Base-by-base conservation (phyloP, 1,284 basidiomycete species). In the Laetiporus sulphureus region DNA sequence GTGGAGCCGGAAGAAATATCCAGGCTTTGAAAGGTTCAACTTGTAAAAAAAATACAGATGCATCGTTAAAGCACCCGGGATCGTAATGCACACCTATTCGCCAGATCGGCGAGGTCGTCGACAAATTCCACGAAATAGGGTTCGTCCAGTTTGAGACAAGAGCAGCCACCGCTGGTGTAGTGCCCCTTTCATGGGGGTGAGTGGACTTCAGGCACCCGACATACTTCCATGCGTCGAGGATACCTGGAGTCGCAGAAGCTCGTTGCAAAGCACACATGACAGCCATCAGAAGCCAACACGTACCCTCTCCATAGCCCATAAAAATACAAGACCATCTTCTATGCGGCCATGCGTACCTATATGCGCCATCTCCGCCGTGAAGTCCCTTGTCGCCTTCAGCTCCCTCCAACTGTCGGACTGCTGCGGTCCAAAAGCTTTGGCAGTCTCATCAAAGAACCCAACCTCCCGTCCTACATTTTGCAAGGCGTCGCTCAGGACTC, bases 301-400 rank as follows among this genome's bases (percentile, higher is more conserved):
- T 45, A 80, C 80, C 62, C 74, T 72, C 58, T 86, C 84, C 83
- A 86, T 86, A 2, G 79, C 79, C 83, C 83, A 86, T 12, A 88
- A 59, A 46, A 86, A 77, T 3, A 84, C 65, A n/a, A 87, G 57
- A 1, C 78, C 79, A 36, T 85, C 82, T 40, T 76, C 69, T 15
- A 82, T 51, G 0, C 62, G 65, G 6, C 68, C 69, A 10, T 63
- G 65, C 61, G 0, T 69, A 66, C 0, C 8, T 7, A 78, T 59
- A 4, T 73, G 64, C 7, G 68, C 68, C 77, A 86, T 79, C 60
- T 81, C 82, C 13, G 82, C 79, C 0, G 77, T 75, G 54, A 85
- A 87, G 43, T 77, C 72, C 47, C 72, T 67, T 12, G 83, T 86
- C n/a, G 65, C 72, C 54, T 74, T 77, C 47, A 77, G 65, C 57